Evolutionary conservation across 108 stramenopile genomes (phyloP), one percentile per base, ranked within the genome.

Genomic region (Nitzschia palea): DNA sequence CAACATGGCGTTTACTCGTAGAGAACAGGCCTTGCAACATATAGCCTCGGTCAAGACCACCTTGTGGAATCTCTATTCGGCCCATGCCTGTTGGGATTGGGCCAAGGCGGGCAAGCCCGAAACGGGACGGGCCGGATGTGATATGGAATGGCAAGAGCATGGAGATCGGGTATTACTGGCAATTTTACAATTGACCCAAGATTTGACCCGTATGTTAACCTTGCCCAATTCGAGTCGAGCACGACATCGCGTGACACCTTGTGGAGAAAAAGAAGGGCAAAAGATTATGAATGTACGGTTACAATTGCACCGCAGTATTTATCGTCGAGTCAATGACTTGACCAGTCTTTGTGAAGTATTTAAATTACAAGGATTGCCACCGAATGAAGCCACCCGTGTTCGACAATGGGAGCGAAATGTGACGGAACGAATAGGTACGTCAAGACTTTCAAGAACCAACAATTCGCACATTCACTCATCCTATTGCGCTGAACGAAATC

Each of bases 51-150:
- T 87, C 28, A 73, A 79, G 33, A 63, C 79, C 25, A 81, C 83
- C 35, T 34, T 80, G 36, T 71, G 79, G 56, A 73, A 85, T 47
- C 30, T 90, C 5, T 85, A 77, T 32, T 42, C 74, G 0, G 68
- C 86, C 0, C 89, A 90, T 57, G 71, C 74, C 9, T 62, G 71
- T 43, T 90, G 89, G 89, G 86, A 90, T 73, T 90, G 89, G 89
- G 71, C 37, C 10, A 59, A 59, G 63, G 56, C 22, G 51, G 77
- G 44, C 57, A 67, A 76, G 35, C 76, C 42, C 33, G 64, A 59
- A 12, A 31, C 42, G 4, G 79, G 79, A 32, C 65, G 79, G 26
- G 42, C 54, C 15, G 64, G 47, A 28, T 48, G 56, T 37, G 40
- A 42, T 17, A 48, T 72, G n/a, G 74, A 87, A 32, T 87, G 86